Evolutionary conservation across 2,329 filamentous ascomycete genomes (phyloP).

Genomic region (Diaporthe citriasiana): DNA sequence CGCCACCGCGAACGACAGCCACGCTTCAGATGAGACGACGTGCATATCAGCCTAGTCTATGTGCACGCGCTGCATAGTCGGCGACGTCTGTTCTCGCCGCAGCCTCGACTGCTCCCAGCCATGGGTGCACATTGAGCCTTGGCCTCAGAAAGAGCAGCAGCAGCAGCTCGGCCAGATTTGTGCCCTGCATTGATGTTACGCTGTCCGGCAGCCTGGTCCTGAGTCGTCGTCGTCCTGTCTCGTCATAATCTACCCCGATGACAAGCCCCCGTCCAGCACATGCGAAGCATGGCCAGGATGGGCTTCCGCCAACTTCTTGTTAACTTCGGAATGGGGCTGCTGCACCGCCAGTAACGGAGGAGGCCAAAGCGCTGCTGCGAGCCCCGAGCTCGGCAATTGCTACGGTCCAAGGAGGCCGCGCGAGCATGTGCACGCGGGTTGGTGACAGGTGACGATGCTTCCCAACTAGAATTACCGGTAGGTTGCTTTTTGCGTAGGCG

Average conservation of each 20-base stretch:
- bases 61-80: conserved; percentile 5
- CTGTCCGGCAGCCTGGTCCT: conserved; percentile 5
- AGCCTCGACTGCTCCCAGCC: conserved; percentile 3
- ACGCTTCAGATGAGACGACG: conserved; percentile 30
- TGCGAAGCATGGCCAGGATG: conserved; percentile 13
- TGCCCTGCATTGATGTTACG: conserved; percentile 3
- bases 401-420: background rate
- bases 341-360: conserved; percentile 7
- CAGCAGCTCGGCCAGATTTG: background rate
- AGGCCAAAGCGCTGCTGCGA: conserved; percentile 26
- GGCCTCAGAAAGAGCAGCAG: background rate
- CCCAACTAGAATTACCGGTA: background rate
- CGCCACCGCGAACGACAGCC: conserved; percentile 29
- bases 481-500: background rate
- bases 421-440: background rate
- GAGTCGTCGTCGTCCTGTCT: conserved; percentile 10
- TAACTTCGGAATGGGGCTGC: conserved; percentile 13
- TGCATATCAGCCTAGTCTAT: conserved; percentile 16
- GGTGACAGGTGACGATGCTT: conserved; percentile 9
- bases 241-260: conserved; percentile 13
- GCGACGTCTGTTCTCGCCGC: conserved; percentile 27
- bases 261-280: background rate
- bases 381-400: conserved; percentile 14
- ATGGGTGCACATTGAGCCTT: background rate
- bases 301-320: conserved; percentile 12